Evolutionary conservation across 1,284 basidiomycete genomes (phyloP).

Genomic region (Ceratobasidium sp.): DNA sequence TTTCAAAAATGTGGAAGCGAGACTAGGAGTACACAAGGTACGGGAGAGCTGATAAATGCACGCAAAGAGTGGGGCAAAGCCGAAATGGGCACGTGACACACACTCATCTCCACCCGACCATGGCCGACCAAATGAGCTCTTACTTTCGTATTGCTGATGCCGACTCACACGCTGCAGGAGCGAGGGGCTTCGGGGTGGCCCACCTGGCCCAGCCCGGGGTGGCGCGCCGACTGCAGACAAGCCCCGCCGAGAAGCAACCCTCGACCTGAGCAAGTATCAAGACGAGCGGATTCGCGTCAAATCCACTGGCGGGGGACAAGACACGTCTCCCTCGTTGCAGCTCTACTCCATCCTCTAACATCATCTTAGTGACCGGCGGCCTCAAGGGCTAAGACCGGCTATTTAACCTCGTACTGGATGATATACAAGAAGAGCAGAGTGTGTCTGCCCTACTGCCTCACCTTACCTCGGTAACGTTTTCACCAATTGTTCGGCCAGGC

Average conservation of each 20-base stretch:
- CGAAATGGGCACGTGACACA: slow-evolving; percentile 13
- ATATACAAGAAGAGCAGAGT: slow-evolving; percentile 83
- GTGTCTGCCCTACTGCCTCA: slow-evolving; percentile 48
- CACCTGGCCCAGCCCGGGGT: background rate
- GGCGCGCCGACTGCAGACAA: slow-evolving; percentile 66
- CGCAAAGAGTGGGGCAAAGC: too few species aligned
- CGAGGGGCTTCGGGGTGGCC: slow-evolving; percentile 39
- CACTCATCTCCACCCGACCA: background rate
- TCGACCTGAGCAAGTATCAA: slow-evolving; percentile 94
- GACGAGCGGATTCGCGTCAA: slow-evolving; percentile 95
- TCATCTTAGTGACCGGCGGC: slow-evolving; percentile 82
- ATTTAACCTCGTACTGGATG: slow-evolving; percentile 94
- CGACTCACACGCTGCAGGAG: slow-evolving; percentile 8
- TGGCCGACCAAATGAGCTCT: slow-evolving; percentile 29
- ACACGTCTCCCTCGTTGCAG: slow-evolving; percentile 59
- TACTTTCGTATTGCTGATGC: too few species aligned
- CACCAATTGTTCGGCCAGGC: slow-evolving; percentile 59
- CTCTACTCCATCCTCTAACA: slow-evolving; percentile 42
- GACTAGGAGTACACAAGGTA: too few species aligned
- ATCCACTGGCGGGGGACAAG: slow-evolving; percentile 96
- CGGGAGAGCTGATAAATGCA: too few species aligned
- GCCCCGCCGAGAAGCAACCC: slow-evolving; percentile 94
- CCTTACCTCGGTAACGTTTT: slow-evolving; percentile 49
- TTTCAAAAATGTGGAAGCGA: too few species aligned
- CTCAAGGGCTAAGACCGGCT: slow-evolving; percentile 98